phyloP scores from a whole-genome alignment of 106 monocot species.

The Iris macrosiphon region DNA sequence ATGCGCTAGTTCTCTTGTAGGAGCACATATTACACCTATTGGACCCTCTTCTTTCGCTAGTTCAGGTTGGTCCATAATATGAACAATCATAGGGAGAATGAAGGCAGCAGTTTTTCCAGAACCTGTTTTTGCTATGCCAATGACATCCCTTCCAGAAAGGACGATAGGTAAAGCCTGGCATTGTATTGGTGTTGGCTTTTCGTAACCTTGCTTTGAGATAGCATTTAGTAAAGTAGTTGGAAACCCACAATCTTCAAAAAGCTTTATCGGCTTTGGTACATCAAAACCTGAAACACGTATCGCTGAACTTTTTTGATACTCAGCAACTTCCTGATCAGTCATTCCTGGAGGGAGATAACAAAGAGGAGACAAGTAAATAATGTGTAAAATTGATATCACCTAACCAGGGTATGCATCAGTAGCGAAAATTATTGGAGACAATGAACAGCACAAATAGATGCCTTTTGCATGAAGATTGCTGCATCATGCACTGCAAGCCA shows the following conservation, averaged over 20 bases:
- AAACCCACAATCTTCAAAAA: constrained; percentile 69
- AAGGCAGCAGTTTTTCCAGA: constrained; percentile 87
- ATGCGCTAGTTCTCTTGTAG: constrained; percentile 80
- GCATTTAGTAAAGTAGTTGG: constrained; percentile 39
- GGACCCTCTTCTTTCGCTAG: constrained; percentile 74
- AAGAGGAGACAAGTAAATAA: too few relatives aligned
- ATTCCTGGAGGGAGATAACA: constrained; percentile 41
- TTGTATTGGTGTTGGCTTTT: constrained; percentile 80
- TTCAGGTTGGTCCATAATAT: constrained; percentile 89
- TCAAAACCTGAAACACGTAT: constrained; percentile 75
- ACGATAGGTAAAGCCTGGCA: constrained; percentile 72
- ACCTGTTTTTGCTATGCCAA: constrained; percentile 89
- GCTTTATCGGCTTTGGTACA: constrained; percentile 62
- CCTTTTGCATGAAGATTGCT: too few relatives aligned
- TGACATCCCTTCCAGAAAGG: constrained; percentile 76
- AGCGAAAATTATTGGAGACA: too few relatives aligned
- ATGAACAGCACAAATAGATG: too few relatives aligned
- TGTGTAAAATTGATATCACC: too few relatives aligned
- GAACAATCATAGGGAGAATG: constrained; percentile 84
- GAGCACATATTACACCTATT: constrained; percentile 76
- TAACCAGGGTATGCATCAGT: too few relatives aligned
- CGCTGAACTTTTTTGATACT: constrained; percentile 52
- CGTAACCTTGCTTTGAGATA: constrained; percentile 66
- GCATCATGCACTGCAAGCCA: too few relatives aligned
- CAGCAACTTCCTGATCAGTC: constrained; percentile 71